A percentile compares a stretch with the other conserved stretches of the same genome.
phyloP scores from a whole-genome alignment of 345 rosid species.

The Balakata baccata region DNA sequence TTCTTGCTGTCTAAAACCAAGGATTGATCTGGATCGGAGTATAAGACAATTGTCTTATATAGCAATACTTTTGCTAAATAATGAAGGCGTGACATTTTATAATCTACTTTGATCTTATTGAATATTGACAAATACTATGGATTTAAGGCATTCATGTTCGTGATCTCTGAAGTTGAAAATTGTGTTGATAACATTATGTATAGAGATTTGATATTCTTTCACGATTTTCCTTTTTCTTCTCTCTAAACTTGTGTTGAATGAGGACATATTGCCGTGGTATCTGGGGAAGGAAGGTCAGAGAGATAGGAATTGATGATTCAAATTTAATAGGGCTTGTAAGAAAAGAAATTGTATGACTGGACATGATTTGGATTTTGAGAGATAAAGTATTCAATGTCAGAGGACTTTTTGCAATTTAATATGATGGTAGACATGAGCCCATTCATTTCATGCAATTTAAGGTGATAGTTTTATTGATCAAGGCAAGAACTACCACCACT shows the following conservation, averaged over 20 bases:
- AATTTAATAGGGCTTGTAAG: neutral
- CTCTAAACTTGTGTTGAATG: no score
- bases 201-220: no score
- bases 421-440: neutral
- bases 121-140: no score
- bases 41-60: neutral
- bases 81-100: neutral
- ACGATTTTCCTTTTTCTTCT: no score
- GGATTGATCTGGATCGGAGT: neutral
- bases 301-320: no score
- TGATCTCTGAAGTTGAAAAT: neutral
- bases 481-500: slow-evolving; percentile 35
- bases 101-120: neutral
- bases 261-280: no score
- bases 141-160: no score
- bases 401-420: neutral
- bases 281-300: no score
- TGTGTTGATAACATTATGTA: neutral
- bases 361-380: no score
- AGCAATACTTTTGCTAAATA: neutral
- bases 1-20: neutral
- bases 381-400: neutral
- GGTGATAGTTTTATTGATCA: slow-evolving; percentile 11
- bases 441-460: neutral
- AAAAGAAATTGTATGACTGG: neutral